A percentile compares a stretch with the other conserved stretches of the same genome.
Evolutionary conservation across 768 basidiomycete species (phyloP).

Genomic region (Clavaria fumosa): DNA sequence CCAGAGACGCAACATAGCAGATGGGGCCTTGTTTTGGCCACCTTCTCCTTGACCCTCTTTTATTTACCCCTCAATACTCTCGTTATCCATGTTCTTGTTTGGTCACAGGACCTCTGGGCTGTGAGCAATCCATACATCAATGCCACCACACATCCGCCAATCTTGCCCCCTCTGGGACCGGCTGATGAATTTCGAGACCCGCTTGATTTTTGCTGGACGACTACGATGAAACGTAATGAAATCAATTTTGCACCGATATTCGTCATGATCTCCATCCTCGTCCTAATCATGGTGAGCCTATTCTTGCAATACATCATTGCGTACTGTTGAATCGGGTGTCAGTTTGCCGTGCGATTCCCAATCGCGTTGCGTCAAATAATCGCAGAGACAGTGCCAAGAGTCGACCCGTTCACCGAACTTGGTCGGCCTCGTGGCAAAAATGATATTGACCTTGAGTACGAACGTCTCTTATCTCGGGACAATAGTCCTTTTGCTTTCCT

Average conservation of each 20-base stretch:
- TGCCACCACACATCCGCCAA: conserved; percentile 34
- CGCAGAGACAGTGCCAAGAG: conserved; percentile 38
- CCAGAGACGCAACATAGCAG: conserved; percentile 25
- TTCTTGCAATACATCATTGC: not conserved
- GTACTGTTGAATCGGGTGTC: not conserved
- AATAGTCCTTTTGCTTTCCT: conserved; percentile 55
- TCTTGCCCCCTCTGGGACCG: conserved; percentile 38
- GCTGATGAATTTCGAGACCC: conserved; percentile 40
- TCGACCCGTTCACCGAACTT: conserved; percentile 57
- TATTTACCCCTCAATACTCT: conserved; percentile 70
- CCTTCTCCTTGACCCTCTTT: conserved; percentile 49
- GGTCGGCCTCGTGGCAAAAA: conserved; percentile 38
- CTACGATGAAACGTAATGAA: conserved; percentile 55
- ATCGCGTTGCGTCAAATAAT: conserved; percentile 44
- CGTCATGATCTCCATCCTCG: conserved; percentile 38
- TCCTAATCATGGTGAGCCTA: conserved; percentile 33
- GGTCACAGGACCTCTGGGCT: conserved; percentile 66
- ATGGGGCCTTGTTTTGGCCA: conserved; percentile 43
- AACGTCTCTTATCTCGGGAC: conserved; percentile 47
- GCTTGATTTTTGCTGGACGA: conserved; percentile 65
- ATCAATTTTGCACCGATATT: conserved; percentile 54
- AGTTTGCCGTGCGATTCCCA: conserved; percentile 64
- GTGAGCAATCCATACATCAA: conserved; percentile 55
- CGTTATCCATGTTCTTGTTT: conserved; percentile 59
- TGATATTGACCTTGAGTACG: conserved; percentile 58